Evolutionary conservation across 139 green algal species (phyloP), one percentile per base, ranked within the genome.

Genomic region (Chlorella ohadii): DNA sequence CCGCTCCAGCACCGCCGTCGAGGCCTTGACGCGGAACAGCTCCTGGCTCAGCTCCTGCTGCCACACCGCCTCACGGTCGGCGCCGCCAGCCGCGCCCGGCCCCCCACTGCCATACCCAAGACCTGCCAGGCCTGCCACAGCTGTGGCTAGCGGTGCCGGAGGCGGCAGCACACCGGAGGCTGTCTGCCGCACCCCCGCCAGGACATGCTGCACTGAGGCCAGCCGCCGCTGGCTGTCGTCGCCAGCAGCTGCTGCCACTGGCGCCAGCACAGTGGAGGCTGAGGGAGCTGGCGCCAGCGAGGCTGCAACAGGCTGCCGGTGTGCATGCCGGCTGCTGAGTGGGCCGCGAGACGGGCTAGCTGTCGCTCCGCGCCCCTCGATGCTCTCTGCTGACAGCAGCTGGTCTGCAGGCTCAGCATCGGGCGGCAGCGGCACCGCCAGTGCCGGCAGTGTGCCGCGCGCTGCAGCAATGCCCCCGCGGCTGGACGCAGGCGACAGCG

Each of bases 41-140:
- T 82, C 76, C 59, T 82, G 76, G 59, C 59, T 72, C 27, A 82
- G 59, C 76, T 82, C 76, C 76, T 82, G 76, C 76, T 82, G 76
- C 76, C 76, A 82, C 4, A 82, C 36, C 1, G 76, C 25, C 36
- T 82, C 76, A 0, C 76, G 34, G 59, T 82, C 59, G 25, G 23
- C 4, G 57, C 76, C 76, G 12, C 36, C 38, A 7, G 41, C 28
- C 19, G 23, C 44, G 41, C 70, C 59, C 13, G 36, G 28, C 11
- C 76, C 19, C 7, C 38, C 25, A 33, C 36, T 15, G 39, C 31
- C 55, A 25, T 55, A 81, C 31, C 76, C 59, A 27, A 82, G 76
- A 33, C 65, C 76, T 2, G 76, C 27, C 36, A 82, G 59, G 20
- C 76, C 76, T 1, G 59, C 76, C 33, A 82, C 38, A 0, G 76